Base-by-base conservation (phyloP, 371 early-diverging fungal genomes). In the Paraphysoderma sedebokerense region DNA sequence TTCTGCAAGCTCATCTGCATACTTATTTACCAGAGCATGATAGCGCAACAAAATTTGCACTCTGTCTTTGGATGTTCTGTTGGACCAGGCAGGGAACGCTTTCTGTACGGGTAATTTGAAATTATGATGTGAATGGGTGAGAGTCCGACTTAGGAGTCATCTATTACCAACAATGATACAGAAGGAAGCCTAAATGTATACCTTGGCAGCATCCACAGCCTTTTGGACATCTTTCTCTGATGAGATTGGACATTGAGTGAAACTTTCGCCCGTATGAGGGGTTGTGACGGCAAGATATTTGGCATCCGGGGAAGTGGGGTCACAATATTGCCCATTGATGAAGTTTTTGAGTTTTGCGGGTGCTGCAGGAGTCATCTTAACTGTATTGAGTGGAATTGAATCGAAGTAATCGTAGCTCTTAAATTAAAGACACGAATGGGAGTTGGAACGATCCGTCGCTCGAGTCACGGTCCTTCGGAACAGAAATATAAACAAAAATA, bases 1-100 rank as follows among this genome's bases (percentile, higher is more conserved):
- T 32, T 68, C 72, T 0, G 75, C 77, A 9, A 82, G 63, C 55
- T 82, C 77, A 19, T 74, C 72, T 0, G 50, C 44, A 53, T 79
- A 67, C 51, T 59, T 57, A 29, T 54, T 50, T 30, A 81, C 51
- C 24, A 63, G 48, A 13, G 63, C 58, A 57, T 79, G 74, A 58
- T 73, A 68, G 8, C 67, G 56, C 42, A 80, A 60, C 51, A 80
- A 54, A 36, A 66, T 55, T 20, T 66, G 69, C 8, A 74, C 69
- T 1, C 81, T 66, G 47, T 74, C 72, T 60, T 77, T 76, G 50
- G 68, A 35, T 17, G 76, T 74, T 28, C 66, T 61, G 15, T 39
- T 39, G 28, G 69, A 59, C 74, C 74, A 74, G 7, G 44, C 55
- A 4, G 61, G 56, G 42, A 60, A 67, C 7, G 74, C 74, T 0